phyloP scores from a whole-genome alignment of 371 early-diverging fungal genomes.

The Circinella umbellata region DNA sequence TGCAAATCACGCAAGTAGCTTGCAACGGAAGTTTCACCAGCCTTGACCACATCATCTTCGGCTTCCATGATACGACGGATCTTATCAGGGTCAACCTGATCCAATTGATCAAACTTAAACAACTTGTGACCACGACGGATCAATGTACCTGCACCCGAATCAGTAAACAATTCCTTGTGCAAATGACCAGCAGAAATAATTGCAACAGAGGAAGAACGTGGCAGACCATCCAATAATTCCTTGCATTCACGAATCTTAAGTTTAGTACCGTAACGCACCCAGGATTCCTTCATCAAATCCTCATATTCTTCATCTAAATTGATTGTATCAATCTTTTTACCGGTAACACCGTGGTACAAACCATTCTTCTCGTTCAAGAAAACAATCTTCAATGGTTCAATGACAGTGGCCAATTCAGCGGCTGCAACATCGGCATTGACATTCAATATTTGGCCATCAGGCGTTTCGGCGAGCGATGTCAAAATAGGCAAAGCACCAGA shows the following conservation, averaged over 20 bases:
- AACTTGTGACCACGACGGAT: constrained; percentile 94
- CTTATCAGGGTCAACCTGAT: constrained; percentile 80
- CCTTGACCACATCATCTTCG: constrained; percentile 71
- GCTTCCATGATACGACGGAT: constrained; percentile 82
- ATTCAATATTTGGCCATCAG: constrained; percentile 94
- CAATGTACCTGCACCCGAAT: constrained; percentile 94
- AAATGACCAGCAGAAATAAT: constrained; percentile 96
- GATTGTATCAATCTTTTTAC: constrained; percentile 91
- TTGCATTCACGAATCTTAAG: constrained; percentile 96
- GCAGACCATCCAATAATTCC: constrained; percentile 92
- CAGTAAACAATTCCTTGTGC: constrained; percentile 96
- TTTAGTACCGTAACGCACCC: constrained; percentile 96
- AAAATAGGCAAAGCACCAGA: constrained; percentile 95
- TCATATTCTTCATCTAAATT: constrained; percentile 94
- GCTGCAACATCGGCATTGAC: constrained; percentile 98
- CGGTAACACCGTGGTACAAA: constrained; percentile 89
- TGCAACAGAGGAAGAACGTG: constrained; percentile 94
- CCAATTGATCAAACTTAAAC: constrained; percentile 67
- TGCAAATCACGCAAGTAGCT: constrained; percentile 70
- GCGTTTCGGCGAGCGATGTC: constrained; percentile 95
- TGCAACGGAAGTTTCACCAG: constrained; percentile 75
- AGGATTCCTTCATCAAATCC: constrained; percentile 85
- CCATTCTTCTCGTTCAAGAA: constrained; percentile 97
- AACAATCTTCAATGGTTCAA: constrained; percentile 96
- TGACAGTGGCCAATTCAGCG: constrained; percentile 91